Evolutionary conservation across 179 eudicot species (phyloP), one percentile per base, ranked within the genome.

Genomic region (Carnegiea gigantea): DNA sequence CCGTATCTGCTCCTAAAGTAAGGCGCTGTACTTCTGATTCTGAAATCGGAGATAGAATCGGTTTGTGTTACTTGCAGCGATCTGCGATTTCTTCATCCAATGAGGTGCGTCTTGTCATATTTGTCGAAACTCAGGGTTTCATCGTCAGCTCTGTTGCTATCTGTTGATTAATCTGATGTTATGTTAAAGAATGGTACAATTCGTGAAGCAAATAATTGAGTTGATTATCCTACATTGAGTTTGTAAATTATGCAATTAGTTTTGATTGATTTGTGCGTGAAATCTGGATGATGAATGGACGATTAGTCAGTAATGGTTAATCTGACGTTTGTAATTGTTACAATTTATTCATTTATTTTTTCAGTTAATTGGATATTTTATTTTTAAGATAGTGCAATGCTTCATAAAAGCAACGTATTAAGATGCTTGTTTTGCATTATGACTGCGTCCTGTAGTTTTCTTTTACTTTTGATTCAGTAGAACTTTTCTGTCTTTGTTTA

Each of bases 41-140:
- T 4, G 49, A 48, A 23, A 33, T 80, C n/a, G 84, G 78, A 38
- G 86, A 83, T 83, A 49, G 79, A 18, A 78, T 86, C 62, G 84
- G 86, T 20, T 75, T 86, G 74, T 83, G 86, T 57, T 86, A 86
- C 80, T 78, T 86, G 77, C 84, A 60, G 33, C 65, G 54, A 36
- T 81, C 84, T 43, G 78, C 74, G 2, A 44, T 11, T 83, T 83
- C 82, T 48, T 36, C 71, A 2, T 78, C 57, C 0, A 36, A 78
- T 28, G 86, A 83, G 86, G 88, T 86, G 71, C 17, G 46, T 17
- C 21, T 11, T 44, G 5, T 64, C 12, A 21, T 24, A 14, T 80
- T 71, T 71, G 54, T 65, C 9, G 68, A 49, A 70, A 33, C 6
- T 73, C 15, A 20, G 48, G 17, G 1, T 18, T 75, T 49, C 9